Conservation (phyloP, 345 rosid genomes). For the Alliaria petiolata region DNA sequence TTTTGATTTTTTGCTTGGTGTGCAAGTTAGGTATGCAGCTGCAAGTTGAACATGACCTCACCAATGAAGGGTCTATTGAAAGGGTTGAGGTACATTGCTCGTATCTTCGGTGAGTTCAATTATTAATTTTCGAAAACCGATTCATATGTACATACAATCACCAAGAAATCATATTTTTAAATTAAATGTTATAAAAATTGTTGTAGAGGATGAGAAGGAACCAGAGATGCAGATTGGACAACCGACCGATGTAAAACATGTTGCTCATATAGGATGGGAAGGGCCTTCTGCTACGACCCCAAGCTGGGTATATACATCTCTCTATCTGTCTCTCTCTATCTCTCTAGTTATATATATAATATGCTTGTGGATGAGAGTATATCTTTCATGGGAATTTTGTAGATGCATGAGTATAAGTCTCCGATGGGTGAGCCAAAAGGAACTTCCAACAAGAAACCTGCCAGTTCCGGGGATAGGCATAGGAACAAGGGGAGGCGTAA, state of each 20-base stretch:
- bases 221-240: conserved; percentile 76
- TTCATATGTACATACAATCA: neutral
- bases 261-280: conserved; percentile 95
- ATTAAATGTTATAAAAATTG: neutral
- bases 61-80: conserved; percentile 69
- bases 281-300: conserved; percentile 56
- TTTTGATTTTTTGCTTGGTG: neutral
- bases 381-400: neutral
- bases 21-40: conserved; percentile 25
- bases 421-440: conserved; percentile 1
- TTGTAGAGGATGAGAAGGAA: conserved; percentile 73
- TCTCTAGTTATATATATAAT: neutral
- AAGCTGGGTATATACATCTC: conserved; percentile 50
- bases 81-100: conserved; percentile 75
- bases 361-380: conserved; percentile 46
- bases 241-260: conserved; percentile 97
- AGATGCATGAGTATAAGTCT: conserved; percentile 68
- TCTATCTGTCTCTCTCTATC: too few species aligned
- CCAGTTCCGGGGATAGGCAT: conserved; percentile 10
- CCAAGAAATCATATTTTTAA: neutral
- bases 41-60: conserved; percentile 15
- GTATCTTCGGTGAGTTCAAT: conserved; percentile 60
- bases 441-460: conserved; percentile 25
- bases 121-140: neutral
- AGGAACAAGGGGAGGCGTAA: conserved; percentile 33